Conservation (phyloP, 2,329 filamentous ascomycete genomes). For the Pseudogymnoascus pannorum region DNA sequence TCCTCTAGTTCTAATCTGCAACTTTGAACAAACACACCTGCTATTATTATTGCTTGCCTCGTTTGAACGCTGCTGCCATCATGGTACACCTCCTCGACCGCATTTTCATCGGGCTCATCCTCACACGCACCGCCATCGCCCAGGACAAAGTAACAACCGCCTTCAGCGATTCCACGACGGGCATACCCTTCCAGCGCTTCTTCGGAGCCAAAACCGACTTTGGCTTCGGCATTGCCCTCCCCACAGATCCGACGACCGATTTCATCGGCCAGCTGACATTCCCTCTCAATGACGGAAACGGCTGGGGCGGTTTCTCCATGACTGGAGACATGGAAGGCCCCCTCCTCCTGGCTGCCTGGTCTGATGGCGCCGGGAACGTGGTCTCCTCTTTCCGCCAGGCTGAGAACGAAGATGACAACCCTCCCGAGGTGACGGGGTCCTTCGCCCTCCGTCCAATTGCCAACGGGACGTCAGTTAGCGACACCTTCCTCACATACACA, state of each 20-base stretch:
- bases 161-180: slow-evolving; percentile 30
- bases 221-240: slow-evolving; percentile 38
- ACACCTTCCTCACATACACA: slow-evolving; percentile 37
- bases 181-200: slow-evolving; percentile 33
- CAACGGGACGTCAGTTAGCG: slow-evolving; percentile 37
- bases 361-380: slow-evolving; percentile 33
- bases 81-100: background rate
- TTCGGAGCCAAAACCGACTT: slow-evolving; percentile 34
- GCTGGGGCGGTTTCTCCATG: slow-evolving; percentile 40
- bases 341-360: slow-evolving; percentile 39
- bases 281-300: slow-evolving; percentile 33
- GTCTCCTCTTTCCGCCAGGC: slow-evolving; percentile 38
- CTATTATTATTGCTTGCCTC: background rate
- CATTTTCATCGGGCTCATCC: background rate
- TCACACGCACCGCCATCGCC: background rate
- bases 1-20: background rate
- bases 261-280: slow-evolving; percentile 43
- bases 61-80: background rate
- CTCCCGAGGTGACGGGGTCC: slow-evolving; percentile 35
- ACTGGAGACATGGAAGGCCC: slow-evolving; percentile 39
- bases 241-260: slow-evolving; percentile 32
- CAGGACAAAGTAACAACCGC: slow-evolving; percentile 11
- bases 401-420: slow-evolving; percentile 34
- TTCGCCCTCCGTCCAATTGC: slow-evolving; percentile 36
- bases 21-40: background rate